phyloP scores from a whole-genome alignment of 2,329 filamentous ascomycete genomes.

The Karstenula rhodostoma region DNA sequence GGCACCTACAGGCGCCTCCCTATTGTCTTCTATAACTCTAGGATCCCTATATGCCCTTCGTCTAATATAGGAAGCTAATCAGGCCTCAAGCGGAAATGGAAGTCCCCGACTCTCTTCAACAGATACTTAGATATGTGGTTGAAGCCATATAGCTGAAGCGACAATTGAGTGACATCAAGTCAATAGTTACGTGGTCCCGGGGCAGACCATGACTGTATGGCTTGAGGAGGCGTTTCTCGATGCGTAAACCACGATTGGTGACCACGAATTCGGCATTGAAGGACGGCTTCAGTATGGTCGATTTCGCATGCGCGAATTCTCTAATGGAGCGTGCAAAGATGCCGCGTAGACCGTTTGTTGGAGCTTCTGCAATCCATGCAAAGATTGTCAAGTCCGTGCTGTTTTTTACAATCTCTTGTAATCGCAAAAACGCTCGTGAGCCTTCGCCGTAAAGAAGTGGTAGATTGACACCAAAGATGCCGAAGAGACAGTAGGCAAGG shows the following conservation, averaged over 20 bases:
- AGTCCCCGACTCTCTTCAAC: neutral
- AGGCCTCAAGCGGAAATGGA: neutral
- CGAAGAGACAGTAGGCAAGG: conserved; percentile 32
- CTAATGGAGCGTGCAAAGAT: conserved; percentile 3
- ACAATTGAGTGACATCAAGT: neutral
- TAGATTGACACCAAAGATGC: conserved; percentile 29
- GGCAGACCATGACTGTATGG: neutral
- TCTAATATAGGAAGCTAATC: conserved; percentile 4
- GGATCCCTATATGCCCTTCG: too few relatives aligned
- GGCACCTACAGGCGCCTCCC: too few relatives aligned
- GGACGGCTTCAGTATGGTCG: neutral
- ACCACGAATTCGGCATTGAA: conserved; percentile 3
- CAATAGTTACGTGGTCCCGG: too few relatives aligned
- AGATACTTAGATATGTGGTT: neutral
- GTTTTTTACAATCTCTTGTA: conserved; percentile 21
- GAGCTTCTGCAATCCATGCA: conserved; percentile 6
- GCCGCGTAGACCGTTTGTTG: neutral
- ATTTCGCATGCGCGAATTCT: conserved; percentile 3
- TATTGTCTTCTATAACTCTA: too few relatives aligned
- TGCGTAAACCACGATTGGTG: conserved; percentile 11
- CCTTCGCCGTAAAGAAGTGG: conserved; percentile 31
- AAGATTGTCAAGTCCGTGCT: conserved; percentile 12
- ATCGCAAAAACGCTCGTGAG: conserved; percentile 14
- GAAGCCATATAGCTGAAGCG: neutral
- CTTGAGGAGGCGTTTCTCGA: neutral